Conservation (phyloP, 768 basidiomycete genomes). For the Mrakia blollopis region DNA sequence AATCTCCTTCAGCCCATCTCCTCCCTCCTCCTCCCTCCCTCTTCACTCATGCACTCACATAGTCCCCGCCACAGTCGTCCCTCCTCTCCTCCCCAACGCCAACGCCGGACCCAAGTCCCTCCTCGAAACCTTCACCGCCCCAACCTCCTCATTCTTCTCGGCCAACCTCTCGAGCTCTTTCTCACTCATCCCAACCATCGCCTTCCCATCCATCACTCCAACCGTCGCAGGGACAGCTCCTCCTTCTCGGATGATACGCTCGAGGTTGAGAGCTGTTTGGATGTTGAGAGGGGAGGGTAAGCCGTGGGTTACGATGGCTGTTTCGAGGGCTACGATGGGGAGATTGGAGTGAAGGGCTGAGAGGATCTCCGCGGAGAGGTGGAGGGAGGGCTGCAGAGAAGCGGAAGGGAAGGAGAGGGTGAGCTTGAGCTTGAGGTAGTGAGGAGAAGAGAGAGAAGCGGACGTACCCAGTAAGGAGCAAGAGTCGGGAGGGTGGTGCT, state of each 20-base stretch:
- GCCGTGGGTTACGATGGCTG: constrained; percentile 83
- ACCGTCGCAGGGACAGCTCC: constrained; percentile 88
- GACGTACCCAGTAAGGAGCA: neutral
- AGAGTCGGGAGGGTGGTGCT: neutral
- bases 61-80: constrained; percentile 48
- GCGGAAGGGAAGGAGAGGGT: neutral
- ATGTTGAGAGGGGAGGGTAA: constrained; percentile 76
- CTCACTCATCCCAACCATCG: constrained; percentile 71
- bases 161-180: constrained; percentile 66
- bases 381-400: constrained; percentile 1
- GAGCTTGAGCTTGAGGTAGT: neutral
- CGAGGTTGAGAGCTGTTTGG: constrained; percentile 64
- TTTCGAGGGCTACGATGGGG: constrained; percentile 86
- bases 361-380: constrained; percentile 57
- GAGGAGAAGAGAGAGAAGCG: neutral
- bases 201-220: constrained; percentile 70
- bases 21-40: neutral
- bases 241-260: constrained; percentile 64
- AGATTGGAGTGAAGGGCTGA: constrained; percentile 62
- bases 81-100: constrained; percentile 55
- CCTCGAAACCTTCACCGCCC: constrained; percentile 41
- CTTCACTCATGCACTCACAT: constrained; percentile 10
- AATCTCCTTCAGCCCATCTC: neutral
- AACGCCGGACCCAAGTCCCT: constrained; percentile 39
- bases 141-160: constrained; percentile 33